These are phyloP conservation scores for Sonneratia caseolaris DNA, from an alignment of 345 rosid species.

Conservation along the genomic window DNA sequence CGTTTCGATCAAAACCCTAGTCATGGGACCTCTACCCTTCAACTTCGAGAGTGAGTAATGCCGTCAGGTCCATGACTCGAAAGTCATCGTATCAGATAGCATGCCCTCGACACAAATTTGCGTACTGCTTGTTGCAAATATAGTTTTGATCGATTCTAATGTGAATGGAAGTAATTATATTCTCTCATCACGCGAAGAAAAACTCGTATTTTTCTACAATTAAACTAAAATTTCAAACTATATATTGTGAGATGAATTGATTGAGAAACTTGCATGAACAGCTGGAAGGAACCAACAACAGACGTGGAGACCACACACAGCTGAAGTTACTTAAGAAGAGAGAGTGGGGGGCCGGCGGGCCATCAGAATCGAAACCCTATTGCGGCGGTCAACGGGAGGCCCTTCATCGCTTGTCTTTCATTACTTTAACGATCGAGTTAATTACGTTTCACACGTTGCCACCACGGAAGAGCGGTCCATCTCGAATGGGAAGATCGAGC, in stretches of 20 bases:
- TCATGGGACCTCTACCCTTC: neutral
- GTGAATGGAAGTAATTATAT: too few relatives aligned
- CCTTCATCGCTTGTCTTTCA: neutral
- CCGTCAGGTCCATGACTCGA: neutral
- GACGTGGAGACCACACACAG: neutral
- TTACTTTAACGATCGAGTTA: neutral
- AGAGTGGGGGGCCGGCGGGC: neutral
- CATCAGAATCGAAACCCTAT: neutral
- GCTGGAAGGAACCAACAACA: neutral
- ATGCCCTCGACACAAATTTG: neutral
- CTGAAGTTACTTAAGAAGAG: neutral
- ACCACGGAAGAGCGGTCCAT: neutral
- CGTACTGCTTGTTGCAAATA: too few relatives aligned
- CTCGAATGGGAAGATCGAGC: neutral
- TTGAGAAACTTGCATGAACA: too few relatives aligned
- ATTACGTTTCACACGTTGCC: neutral
- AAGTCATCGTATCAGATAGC: neutral
- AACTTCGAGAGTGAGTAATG: neutral
- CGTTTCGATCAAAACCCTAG: neutral
- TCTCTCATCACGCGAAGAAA: too few relatives aligned
- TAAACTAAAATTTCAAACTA: too few relatives aligned
- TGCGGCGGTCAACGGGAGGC: conserved; percentile 2
- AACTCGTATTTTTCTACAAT: too few relatives aligned
- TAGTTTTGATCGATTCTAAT: too few relatives aligned
- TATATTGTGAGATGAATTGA: too few relatives aligned